Conservation (phyloP, 495 filamentous ascomycete species). For the Tetracladium setigerum region DNA sequence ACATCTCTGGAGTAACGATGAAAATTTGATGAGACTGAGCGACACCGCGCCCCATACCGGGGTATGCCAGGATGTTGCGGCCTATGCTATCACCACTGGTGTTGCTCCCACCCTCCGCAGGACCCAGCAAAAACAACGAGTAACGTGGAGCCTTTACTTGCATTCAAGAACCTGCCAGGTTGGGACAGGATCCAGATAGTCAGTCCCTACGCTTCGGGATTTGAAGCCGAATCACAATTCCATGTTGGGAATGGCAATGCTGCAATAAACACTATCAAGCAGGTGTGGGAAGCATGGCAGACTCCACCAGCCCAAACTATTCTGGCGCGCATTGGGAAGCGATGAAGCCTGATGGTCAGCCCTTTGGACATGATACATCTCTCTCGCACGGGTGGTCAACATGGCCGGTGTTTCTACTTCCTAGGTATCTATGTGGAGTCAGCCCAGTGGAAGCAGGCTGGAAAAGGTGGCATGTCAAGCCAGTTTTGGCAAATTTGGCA, state of each 20-base stretch:
- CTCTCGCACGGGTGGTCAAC: slow-evolving; percentile 14
- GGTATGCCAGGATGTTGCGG: slow-evolving; percentile 12
- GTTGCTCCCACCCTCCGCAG: slow-evolving; percentile 2
- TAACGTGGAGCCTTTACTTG: background rate
- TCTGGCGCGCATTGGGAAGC: slow-evolving; percentile 16
- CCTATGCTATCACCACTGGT: slow-evolving; percentile 6
- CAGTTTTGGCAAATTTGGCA: slow-evolving; percentile 5
- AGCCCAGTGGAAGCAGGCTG: slow-evolving; percentile 8
- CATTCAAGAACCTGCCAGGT: slow-evolving; percentile 6
- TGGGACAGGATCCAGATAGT: slow-evolving; percentile 9
- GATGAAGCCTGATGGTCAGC: slow-evolving; percentile 6
- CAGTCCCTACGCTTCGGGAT: slow-evolving; percentile 12
- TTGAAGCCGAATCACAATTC: slow-evolving; percentile 12
- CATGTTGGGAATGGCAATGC: background rate
- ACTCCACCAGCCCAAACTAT: slow-evolving; percentile 6
- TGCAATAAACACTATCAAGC: slow-evolving; percentile 4
- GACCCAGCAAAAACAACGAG: background rate
- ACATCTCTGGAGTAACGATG: slow-evolving; percentile 8
- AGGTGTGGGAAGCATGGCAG: slow-evolving; percentile 10
- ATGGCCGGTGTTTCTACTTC: slow-evolving; percentile 13
- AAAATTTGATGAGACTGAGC: slow-evolving; percentile 8
- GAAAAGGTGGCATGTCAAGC: slow-evolving; percentile 6
- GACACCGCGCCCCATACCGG: background rate
- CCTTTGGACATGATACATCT: slow-evolving; percentile 9
- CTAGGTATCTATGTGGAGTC: slow-evolving; percentile 9